Base-by-base conservation (phyloP, 352 stramenopile species). In the Phytophthora syringae region DNA sequence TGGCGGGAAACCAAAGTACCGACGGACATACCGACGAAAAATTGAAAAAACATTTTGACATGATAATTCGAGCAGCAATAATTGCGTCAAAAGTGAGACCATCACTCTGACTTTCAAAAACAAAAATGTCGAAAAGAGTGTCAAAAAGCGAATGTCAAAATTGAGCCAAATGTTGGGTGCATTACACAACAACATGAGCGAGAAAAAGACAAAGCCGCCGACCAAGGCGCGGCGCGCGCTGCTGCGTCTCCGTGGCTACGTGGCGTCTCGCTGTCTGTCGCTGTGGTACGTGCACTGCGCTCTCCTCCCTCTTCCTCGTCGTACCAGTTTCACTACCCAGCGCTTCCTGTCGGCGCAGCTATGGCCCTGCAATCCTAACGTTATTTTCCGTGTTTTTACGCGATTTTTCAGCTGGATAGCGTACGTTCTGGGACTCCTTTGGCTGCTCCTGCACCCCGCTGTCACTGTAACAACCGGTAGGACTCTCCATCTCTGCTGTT, bases 401-500 rank as follows among this genome's bases (percentile, higher is more conserved):
- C 24, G 18, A 5, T 25, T 16, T 54, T 58, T 22, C 57, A 92
- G 85, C 60, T 93, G 85, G 85, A 52, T 80, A 44, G 86, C 75
- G 59, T 93, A 90, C 57, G 50, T 65, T 15, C 47, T 96, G 28
- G 86, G 84, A 0, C 40, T 93, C 13, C n/a, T 91, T 24, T 97
- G 89, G 89, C 58, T 97, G 48, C 57, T 91, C 10, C 52, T 95
- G 11, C 89, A 95, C 60, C 89, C 89, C 2, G 77, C 73, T 2
- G 80, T 86, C 36, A 95, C 88, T 10, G 64, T 96, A 48, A 90
- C 89, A 0, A 97, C 87, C 2, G 85, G 85, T 84, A 67, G n/a
- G n/a, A n/a, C n/a, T n/a, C n/a, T n/a, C 24, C 9, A 6, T 4
- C 12, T 3, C 22, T 30, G 16, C 9, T 7, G 20, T 27, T 43